phyloP scores from a whole-genome alignment of 495 filamentous ascomycete species.

The Rostrohypoxylon terebratum region DNA sequence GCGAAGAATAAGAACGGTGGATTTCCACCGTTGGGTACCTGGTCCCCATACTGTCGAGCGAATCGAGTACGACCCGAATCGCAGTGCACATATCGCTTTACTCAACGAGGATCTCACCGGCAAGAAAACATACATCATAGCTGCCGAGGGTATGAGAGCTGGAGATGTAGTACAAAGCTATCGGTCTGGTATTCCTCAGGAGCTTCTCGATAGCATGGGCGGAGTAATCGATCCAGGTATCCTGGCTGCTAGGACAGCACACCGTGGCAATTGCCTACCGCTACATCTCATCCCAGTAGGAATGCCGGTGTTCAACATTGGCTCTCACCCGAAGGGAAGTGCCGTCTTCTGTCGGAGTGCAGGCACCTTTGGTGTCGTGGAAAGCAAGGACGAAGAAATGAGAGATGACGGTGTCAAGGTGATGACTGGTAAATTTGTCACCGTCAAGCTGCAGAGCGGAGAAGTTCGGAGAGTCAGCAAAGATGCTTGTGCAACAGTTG shows the following conservation, averaged over 20 bases:
- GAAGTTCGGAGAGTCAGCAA: constrained; percentile 88
- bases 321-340: constrained; percentile 74
- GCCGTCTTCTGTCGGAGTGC: constrained; percentile 94
- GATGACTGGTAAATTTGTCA: constrained; percentile 74
- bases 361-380: constrained; percentile 87
- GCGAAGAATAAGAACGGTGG: constrained; percentile 88
- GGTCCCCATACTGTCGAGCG: constrained; percentile 89
- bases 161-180: constrained; percentile 94
- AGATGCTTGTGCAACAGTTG: constrained; percentile 93
- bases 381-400: constrained; percentile 82
- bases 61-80: constrained; percentile 95
- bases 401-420: constrained; percentile 66
- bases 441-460: constrained; percentile 87
- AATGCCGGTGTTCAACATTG: constrained; percentile 89
- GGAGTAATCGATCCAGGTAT: constrained; percentile 93
- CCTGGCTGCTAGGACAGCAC: constrained; percentile 90
- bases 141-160: constrained; percentile 89
- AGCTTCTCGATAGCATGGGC: constrained; percentile 89
- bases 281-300: constrained; percentile 94
- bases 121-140: constrained; percentile 87
- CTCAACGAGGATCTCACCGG: constrained; percentile 75
- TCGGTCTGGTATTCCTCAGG: constrained; percentile 84
- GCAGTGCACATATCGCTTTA: constrained; percentile 92
- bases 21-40: constrained; percentile 79
- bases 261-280: constrained; percentile 94